phyloP scores from a whole-genome alignment of 2,329 filamentous ascomycete genomes.

The Penicillium paneum region DNA sequence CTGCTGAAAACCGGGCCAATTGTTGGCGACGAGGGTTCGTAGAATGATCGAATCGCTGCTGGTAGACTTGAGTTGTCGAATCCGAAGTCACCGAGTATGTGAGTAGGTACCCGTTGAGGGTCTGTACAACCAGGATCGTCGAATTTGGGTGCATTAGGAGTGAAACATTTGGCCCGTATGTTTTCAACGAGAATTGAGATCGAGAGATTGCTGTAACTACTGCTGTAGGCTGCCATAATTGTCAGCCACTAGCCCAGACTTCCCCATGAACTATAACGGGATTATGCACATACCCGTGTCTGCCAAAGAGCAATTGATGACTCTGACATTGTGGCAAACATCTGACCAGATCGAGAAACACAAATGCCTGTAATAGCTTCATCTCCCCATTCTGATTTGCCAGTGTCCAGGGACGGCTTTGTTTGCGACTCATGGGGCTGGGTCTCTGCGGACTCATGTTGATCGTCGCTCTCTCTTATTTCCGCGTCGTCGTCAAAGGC shows the following conservation, averaged over 20 bases:
- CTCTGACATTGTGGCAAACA: conserved; percentile 82
- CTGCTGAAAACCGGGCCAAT: conserved; percentile 56
- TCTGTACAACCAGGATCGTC: conserved; percentile 87
- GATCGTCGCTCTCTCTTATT: background rate
- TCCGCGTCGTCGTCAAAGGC: conserved; percentile 26
- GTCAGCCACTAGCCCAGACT: conserved; percentile 23
- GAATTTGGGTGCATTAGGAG: conserved; percentile 87
- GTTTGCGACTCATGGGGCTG: conserved; percentile 5
- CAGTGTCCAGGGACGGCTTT: conserved; percentile 25
- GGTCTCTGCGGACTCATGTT: background rate
- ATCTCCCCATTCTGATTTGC: conserved; percentile 45
- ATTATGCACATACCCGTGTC: conserved; percentile 64
- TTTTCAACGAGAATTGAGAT: conserved; percentile 72
- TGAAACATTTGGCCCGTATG: conserved; percentile 81
- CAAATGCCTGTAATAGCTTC: conserved; percentile 71
- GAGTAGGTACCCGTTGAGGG: conserved; percentile 79
- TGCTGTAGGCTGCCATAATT: conserved; percentile 67
- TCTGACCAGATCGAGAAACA: conserved; percentile 73
- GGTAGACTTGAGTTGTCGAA: conserved; percentile 77
- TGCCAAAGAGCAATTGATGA: conserved; percentile 94
- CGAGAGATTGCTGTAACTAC: conserved; percentile 81
- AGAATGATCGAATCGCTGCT: conserved; percentile 65
- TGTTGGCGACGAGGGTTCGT: conserved; percentile 47
- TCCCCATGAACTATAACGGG: conserved; percentile 1
- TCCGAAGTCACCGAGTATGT: conserved; percentile 91